These are phyloP conservation scores for Kodamaea alishanica DNA, from an alignment of 1,139 yeast genomes.

Conservation along the genomic window DNA sequence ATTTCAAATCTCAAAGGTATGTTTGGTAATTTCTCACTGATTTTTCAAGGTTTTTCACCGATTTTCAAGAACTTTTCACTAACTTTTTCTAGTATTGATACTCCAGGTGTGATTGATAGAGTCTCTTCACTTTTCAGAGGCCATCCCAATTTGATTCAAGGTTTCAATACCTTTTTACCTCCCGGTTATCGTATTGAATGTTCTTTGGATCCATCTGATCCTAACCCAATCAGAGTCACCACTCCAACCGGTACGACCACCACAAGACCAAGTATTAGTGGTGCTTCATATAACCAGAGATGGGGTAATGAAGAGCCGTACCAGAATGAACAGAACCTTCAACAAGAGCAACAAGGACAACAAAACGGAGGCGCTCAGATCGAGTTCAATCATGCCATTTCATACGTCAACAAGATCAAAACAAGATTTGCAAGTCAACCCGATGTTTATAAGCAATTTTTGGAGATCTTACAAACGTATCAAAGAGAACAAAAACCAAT, in stretches of 20 bases:
- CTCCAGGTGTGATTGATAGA: conserved; percentile 97
- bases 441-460: conserved; percentile 88
- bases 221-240: conserved; percentile 88
- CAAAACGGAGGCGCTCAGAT: conserved; percentile 66
- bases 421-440: conserved; percentile 93
- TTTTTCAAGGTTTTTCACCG: not conserved
- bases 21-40: conserved; percentile 18
- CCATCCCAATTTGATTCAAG: conserved; percentile 89
- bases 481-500: conserved; percentile 95
- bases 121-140: conserved; percentile 90
- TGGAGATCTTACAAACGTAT: conserved; percentile 93
- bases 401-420: conserved; percentile 92
- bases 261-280: conserved; percentile 47
- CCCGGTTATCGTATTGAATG: conserved; percentile 96
- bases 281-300: conserved; percentile 22
- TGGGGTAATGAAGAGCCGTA: conserved; percentile 22
- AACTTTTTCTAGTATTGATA: conserved; percentile 61
- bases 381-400: conserved; percentile 95
- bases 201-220: conserved; percentile 83
- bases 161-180: conserved; percentile 94
- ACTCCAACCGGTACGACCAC: conserved; percentile 92
- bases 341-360: conserved; percentile 15
- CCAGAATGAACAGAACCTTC: conserved; percentile 20
- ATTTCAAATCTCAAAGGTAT: conserved; percentile 84
- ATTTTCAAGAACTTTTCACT: not conserved